Base-by-base conservation (phyloP, 2,329 filamentous ascomycete genomes). In the Zarea fungicola region DNA sequence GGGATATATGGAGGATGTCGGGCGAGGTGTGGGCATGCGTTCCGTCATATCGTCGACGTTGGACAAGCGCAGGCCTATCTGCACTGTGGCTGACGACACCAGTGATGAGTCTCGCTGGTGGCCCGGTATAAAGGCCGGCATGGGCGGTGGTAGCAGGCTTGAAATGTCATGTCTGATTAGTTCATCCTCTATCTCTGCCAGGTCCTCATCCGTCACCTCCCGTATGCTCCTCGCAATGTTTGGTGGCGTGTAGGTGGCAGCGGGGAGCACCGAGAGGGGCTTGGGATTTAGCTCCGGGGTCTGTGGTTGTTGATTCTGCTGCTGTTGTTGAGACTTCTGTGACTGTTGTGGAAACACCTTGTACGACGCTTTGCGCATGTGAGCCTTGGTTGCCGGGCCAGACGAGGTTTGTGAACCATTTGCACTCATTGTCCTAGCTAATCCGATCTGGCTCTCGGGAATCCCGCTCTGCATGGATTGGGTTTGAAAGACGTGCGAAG, bases 41-140 rank as follows among this genome's bases (percentile, higher is more conserved):
- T 37, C 36, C 16, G 68, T 64, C 53, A 79, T 72, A 54, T 80
- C 75, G 13, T 74, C 67, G 26, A 77, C 73, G 47, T 75, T 80
- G 22, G 84, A 87, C 48, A 88, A 71, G 10, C 84, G 77, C 14
- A 88, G 70, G 2, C 84, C 84, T 44, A 88, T 87, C 59, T 87
- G 83, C 10, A 88, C 83, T 1, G 83, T 87, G 21, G 83, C 83
- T 9, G 79, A 79, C 37, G 84, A 87, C 14, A 72, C 73, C 35
- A 81, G 71, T 1, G 84, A 88, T 5, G 81, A 82, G 51, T 80
- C 73, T 37, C 83, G 74, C 16, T 70, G 68, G 58, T 78, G 77
- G 10, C 31, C 16, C 10, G 48, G n/a, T 19, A 22, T 34, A n/a
- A 26, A 41, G 14, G 14, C 42, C 18, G 49, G 39, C 23, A 35